Evolutionary conservation across 306 rosid genomes (phyloP).

Genomic region (Morella rubra): DNA sequence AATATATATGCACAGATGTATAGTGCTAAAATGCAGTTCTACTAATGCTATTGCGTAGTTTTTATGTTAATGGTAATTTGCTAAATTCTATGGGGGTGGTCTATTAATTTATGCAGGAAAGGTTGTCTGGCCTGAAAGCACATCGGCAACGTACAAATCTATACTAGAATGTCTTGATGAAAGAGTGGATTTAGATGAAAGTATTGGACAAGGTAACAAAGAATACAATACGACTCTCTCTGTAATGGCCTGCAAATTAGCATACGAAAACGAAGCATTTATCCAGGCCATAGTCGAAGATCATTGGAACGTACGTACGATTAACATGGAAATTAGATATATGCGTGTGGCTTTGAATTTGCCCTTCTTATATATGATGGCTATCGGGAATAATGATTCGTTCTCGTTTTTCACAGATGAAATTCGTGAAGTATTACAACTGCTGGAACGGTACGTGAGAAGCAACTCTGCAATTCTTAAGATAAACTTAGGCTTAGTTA

Average conservation of each 20-base stretch:
- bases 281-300: conserved; percentile 10
- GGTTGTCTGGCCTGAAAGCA: conserved; percentile 25
- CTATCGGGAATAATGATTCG: neutral
- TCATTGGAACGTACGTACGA: conserved; percentile 41
- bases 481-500: no score
- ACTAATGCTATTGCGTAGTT: no score
- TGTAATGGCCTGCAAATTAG: conserved; percentile 48
- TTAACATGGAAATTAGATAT: neutral
- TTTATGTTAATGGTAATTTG: neutral
- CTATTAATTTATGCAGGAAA: conserved; percentile 24
- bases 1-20: no score
- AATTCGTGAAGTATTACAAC: conserved; percentile 32
- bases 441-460: conserved; percentile 36
- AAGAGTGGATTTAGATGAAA: conserved; percentile 39
- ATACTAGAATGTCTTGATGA: conserved; percentile 27
- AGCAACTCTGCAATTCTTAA: no score
- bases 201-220: conserved; percentile 16
- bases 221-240: conserved; percentile 34
- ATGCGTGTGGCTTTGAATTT: neutral
- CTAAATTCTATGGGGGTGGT: neutral
- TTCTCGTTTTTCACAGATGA: conserved; percentile 30
- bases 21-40: no score
- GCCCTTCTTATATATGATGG: neutral
- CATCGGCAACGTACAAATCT: conserved; percentile 31
- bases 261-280: conserved; percentile 40